Evolutionary conservation across 768 basidiomycete genomes (phyloP).

Genomic region (Lentinula aciculospora): DNA sequence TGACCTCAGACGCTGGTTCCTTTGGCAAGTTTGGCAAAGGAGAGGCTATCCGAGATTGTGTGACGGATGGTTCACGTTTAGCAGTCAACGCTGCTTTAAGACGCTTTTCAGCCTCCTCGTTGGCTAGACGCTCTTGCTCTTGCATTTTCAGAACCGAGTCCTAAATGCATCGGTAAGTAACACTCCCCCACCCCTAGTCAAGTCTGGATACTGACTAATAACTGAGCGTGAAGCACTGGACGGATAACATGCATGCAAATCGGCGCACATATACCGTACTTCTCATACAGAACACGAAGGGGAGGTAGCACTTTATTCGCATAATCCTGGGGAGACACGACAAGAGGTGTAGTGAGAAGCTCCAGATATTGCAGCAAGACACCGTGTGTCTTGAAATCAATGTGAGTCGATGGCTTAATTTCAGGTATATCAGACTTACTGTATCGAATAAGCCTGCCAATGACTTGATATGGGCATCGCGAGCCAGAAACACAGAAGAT

Average conservation of each 20-base stretch:
- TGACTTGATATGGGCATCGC: slow-evolving; percentile 78
- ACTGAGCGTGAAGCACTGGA: slow-evolving; percentile 62
- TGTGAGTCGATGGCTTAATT: slow-evolving; percentile 11
- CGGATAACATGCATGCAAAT: slow-evolving; percentile 94
- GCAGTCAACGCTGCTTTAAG: slow-evolving; percentile 76
- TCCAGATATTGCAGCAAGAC: slow-evolving; percentile 91
- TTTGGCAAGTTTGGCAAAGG: slow-evolving; percentile 35
- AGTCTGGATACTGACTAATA: slow-evolving; percentile 43
- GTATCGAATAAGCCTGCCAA: slow-evolving; percentile 85
- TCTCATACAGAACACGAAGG: slow-evolving; percentile 62
- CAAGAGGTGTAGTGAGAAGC: slow-evolving; percentile 68
- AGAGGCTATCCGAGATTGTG: slow-evolving; percentile 58
- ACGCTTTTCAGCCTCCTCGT: slow-evolving; percentile 74
- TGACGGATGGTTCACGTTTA: slow-evolving; percentile 61
- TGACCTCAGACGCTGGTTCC: slow-evolving; percentile 18
- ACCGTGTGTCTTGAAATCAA: slow-evolving; percentile 71
- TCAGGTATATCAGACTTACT: slow-evolving; percentile 41
- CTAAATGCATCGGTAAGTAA: slow-evolving; percentile 24
- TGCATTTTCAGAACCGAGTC: slow-evolving; percentile 55
- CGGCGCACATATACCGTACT: slow-evolving; percentile 76
- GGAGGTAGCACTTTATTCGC: slow-evolving; percentile 70
- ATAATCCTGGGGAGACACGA: slow-evolving; percentile 68
- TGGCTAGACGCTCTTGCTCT: slow-evolving; percentile 62
- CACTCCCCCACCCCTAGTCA: background rate
- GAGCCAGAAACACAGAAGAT: slow-evolving; percentile 70